Evolutionary conservation across 352 stramenopile species (phyloP).

Genomic region (Thalassiosira sp.): DNA sequence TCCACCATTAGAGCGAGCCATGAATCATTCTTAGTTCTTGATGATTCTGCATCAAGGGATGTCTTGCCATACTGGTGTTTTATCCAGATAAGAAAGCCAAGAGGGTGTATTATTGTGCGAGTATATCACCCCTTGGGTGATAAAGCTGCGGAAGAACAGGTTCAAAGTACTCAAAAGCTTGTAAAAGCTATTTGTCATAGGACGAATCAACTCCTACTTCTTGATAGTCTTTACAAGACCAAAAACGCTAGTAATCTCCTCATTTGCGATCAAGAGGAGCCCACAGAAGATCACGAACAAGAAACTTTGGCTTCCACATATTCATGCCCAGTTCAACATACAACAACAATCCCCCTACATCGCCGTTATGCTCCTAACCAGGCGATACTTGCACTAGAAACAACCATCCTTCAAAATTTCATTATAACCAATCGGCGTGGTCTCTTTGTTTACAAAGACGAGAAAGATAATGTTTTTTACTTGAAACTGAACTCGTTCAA

Average conservation of each 20-base stretch:
- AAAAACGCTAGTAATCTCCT: conserved; percentile 63
- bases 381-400: conserved; percentile 62
- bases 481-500: conserved; percentile 61
- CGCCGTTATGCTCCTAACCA: conserved; percentile 60
- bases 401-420: conserved; percentile 78
- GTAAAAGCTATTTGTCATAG: conserved; percentile 53
- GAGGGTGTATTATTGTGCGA: conserved; percentile 57
- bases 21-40: conserved; percentile 56
- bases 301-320: conserved; percentile 29
- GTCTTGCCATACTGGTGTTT: conserved; percentile 75
- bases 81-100: conserved; percentile 46
- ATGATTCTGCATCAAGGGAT: conserved; percentile 26
- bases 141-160: conserved; percentile 42
- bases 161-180: conserved; percentile 36
- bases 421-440: conserved; percentile 68
- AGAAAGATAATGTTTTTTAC: conserved; percentile 77
- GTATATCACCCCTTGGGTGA: conserved; percentile 72
- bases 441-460: conserved; percentile 80
- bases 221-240: conserved; percentile 73
- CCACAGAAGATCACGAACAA: conserved; percentile 9
- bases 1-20: conserved; percentile 47
- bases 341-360: conserved; percentile 60
- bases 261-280: conserved; percentile 42
- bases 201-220: conserved; percentile 73
- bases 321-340: conserved; percentile 70